Percentiles rank a stretch among this genome's conserved stretches.
Conservation (phyloP, 73 alveolate species). For the Blepharisma japonicum region DNA sequence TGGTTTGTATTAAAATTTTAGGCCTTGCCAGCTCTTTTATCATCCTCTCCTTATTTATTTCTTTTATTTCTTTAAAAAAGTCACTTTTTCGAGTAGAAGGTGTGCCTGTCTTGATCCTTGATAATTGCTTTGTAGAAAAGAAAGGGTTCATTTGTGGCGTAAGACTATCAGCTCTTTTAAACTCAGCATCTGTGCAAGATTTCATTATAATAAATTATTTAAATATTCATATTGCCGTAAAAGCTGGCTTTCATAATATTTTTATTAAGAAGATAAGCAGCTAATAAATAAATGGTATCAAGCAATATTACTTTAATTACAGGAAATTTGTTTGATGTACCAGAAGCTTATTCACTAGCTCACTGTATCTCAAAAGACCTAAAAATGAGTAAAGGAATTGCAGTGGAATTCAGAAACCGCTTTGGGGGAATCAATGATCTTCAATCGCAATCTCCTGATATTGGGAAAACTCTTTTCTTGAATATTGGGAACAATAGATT, state of each 20-base stretch:
- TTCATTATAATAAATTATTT: no score
- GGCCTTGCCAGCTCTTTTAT: neutral
- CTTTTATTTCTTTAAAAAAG: neutral
- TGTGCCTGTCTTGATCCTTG: no score
- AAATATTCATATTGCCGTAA: no score
- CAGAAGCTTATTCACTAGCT: neutral
- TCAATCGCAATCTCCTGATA: neutral
- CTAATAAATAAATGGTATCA: no score
- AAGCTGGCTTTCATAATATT: no score
- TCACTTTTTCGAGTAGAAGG: no score
- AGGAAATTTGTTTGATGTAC: slow-evolving; percentile 8
- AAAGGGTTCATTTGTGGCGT: no score
- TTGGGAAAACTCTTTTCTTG: slow-evolving; percentile 2
- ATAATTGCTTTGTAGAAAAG: no score
- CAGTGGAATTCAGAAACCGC: neutral
- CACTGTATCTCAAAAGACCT: slow-evolving; percentile 27
- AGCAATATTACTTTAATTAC: no score
- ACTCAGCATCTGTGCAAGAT: no score
- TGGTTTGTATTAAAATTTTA: neutral
- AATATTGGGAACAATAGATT: slow-evolving; percentile 1
- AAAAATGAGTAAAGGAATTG: slow-evolving; percentile 31
- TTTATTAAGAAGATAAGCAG: no score
- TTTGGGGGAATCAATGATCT: slow-evolving; percentile 32
- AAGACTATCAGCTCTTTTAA: no score
- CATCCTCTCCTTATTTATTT: neutral